These are phyloP conservation scores for Aspergillus aculeatinus DNA, from an alignment of 2,329 filamentous ascomycete genomes.

Conservation along the genomic window DNA sequence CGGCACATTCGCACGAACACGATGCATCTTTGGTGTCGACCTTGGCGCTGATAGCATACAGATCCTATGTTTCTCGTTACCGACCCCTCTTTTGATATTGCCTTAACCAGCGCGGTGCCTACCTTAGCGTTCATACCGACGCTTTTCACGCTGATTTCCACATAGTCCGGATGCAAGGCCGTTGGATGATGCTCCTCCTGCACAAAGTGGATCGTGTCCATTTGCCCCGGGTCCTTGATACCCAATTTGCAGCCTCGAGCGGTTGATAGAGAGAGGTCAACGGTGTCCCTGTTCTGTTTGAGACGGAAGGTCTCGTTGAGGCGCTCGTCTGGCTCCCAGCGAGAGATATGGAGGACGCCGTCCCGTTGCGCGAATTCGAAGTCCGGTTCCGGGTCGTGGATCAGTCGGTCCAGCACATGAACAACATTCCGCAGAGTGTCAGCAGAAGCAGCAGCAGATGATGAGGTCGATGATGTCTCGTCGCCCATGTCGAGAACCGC, in stretches of 20 bases:
- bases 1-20: slow-evolving; percentile 6
- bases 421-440: not conserved
- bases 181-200: not conserved
- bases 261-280: not conserved
- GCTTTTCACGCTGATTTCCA: not conserved
- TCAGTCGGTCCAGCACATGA: not conserved
- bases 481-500: not conserved
- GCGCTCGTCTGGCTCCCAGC: not conserved
- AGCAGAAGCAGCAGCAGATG: too few relatives aligned
- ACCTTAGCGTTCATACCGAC: slow-evolving; percentile 4
- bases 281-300: not conserved
- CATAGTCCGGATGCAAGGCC: not conserved
- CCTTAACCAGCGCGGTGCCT: not conserved
- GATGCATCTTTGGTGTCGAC: not conserved
- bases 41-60: not conserved
- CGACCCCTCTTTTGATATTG: not conserved
- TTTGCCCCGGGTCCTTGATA: not conserved
- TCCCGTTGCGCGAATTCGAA: not conserved
- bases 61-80: not conserved
- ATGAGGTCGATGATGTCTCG: not conserved
- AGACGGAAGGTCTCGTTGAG: not conserved
- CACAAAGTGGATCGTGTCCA: not conserved
- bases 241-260: not conserved
- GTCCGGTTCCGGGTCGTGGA: not conserved
- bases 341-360: not conserved